phyloP scores from a whole-genome alignment of 495 filamentous ascomycete genomes.

The Evernia prunastri region DNA sequence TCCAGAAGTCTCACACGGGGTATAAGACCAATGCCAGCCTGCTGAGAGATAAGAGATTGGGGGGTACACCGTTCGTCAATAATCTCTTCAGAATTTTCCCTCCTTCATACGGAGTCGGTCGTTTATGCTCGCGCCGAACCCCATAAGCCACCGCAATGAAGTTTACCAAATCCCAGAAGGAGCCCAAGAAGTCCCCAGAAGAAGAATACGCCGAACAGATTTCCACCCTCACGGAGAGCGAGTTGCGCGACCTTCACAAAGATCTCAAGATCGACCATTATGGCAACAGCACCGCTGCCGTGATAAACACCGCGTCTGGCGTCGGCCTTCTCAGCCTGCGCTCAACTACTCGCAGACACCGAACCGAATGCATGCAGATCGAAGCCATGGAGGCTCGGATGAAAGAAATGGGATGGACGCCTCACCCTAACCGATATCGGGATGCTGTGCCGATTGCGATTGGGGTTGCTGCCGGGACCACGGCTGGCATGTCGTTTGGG shows the following conservation, averaged over 20 bases:
- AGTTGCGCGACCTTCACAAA: slow-evolving; percentile 5
- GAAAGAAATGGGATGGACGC: background rate
- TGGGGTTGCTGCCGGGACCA: background rate
- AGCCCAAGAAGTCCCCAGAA: slow-evolving; percentile 1
- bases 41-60: background rate
- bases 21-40: background rate
- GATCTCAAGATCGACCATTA: slow-evolving; percentile 5
- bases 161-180: background rate
- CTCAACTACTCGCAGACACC: slow-evolving; percentile 3
- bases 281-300: slow-evolving; percentile 1
- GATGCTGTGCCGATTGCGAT: background rate
- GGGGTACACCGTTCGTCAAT: background rate
- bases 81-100: background rate
- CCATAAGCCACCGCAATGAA: background rate
- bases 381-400: slow-evolving; percentile 1
- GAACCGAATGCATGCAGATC: slow-evolving; percentile 6
- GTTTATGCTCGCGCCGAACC: background rate
- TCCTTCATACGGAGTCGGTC: background rate
- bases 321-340: slow-evolving; percentile 1
- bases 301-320: background rate
- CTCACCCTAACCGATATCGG: background rate
- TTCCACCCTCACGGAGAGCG: background rate
- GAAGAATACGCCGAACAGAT: background rate
- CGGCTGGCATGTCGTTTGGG: background rate
- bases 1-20: background rate